Conservation (phyloP, 2,329 filamentous ascomycete species). For the Pseudogymnoascus sp. region DNA sequence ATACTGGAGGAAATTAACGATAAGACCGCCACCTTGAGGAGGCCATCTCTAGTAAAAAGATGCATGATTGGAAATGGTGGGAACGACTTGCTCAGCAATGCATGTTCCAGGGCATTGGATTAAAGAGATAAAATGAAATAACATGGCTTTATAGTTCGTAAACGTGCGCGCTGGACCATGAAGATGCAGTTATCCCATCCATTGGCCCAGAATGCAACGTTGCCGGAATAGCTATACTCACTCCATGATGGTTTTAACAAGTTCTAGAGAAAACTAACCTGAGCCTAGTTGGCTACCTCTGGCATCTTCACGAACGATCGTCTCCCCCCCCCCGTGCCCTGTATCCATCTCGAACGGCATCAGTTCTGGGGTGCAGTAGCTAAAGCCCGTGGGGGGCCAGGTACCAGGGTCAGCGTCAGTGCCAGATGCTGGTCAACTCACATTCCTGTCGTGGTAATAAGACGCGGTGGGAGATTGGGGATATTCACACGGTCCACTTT, state of each 20-base stretch:
- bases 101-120: background rate
- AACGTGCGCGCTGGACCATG: background rate
- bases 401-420: background rate
- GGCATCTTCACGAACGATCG: background rate
- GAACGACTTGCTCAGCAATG: slow-evolving; percentile 7
- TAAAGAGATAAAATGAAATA: background rate
- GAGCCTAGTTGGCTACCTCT: background rate
- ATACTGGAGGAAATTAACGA: background rate
- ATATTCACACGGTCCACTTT: background rate
- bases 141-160: background rate
- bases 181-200: background rate
- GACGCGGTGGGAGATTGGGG: background rate
- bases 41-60: slow-evolving; percentile 10
- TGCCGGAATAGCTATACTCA: background rate
- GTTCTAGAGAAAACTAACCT: background rate
- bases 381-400: background rate
- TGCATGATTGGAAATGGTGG: slow-evolving; percentile 15
- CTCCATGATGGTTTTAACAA: background rate
- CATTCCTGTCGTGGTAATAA: slow-evolving; percentile 1
- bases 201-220: slow-evolving; percentile 1
- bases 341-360: background rate
- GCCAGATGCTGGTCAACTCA: background rate
- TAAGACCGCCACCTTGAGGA: background rate
- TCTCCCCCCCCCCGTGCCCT: background rate
- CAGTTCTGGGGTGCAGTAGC: background rate